These are phyloP conservation scores for Elaeis oleifera DNA, from an alignment of 202 grass and related monocot species.

Conservation along the genomic window DNA sequence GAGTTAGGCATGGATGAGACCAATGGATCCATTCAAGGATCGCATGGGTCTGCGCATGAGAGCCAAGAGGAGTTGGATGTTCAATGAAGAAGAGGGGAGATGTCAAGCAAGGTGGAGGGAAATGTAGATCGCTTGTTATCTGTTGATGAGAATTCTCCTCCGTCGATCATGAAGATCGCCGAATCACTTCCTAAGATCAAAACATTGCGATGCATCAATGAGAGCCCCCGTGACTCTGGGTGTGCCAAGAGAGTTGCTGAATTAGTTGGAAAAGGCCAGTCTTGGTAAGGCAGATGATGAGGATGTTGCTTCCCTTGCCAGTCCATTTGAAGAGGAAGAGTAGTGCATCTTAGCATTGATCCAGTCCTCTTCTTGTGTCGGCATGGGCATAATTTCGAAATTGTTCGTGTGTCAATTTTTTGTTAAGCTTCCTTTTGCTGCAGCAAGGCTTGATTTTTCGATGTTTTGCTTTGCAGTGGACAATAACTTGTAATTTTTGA, in stretches of 20 bases:
- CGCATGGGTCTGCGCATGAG: neutral
- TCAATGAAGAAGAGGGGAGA: neutral
- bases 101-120: neutral
- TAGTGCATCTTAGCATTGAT: neutral
- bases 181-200: conserved; percentile 63
- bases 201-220: conserved; percentile 23
- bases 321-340: conserved; percentile 32
- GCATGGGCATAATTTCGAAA: no score
- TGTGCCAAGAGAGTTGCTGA: conserved; percentile 60
- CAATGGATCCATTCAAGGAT: neutral
- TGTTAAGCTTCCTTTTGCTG: no score
- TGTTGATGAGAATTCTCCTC: conserved; percentile 29
- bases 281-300: conserved; percentile 27
- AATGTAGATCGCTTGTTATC: no score
- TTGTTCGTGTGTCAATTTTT: no score
- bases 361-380: no score
- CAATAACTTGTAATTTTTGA: no score
- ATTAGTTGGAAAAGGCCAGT: conserved; percentile 45
- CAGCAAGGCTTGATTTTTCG: no score
- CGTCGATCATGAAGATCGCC: conserved; percentile 54
- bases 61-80: conserved; percentile 14
- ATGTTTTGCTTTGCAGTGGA: no score
- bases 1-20: neutral
- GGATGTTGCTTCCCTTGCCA: conserved; percentile 26
- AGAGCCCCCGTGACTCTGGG: conserved; percentile 69